Evolutionary conservation across 148 eudicot genomes (phyloP).

Genomic region (Hydrangea macrophylla): DNA sequence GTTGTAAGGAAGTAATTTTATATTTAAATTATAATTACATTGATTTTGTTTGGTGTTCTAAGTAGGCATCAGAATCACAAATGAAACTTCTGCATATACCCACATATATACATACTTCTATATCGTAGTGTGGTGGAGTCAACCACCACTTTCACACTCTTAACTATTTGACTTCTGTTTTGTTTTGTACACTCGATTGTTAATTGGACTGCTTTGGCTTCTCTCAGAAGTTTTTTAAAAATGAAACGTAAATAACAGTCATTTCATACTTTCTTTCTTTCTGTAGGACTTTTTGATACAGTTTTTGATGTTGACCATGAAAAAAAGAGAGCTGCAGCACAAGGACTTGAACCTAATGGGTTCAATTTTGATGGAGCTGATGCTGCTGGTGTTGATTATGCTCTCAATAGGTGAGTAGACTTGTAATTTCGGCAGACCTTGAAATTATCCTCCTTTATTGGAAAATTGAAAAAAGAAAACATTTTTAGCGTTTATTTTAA

Average conservation of each 20-base stretch:
- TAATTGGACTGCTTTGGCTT: neutral
- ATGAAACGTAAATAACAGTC: neutral
- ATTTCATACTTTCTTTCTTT: neutral
- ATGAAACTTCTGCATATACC: neutral
- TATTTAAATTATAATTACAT: too few species aligned
- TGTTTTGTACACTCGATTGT: neutral
- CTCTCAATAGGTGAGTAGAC: conserved; percentile 67
- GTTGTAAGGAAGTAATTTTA: too few species aligned
- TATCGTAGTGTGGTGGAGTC: neutral
- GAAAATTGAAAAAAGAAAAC: too few species aligned
- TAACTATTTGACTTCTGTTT: neutral
- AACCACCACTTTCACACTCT: neutral
- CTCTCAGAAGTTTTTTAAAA: neutral
- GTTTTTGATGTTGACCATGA: conserved; percentile 94
- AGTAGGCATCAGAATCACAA: neutral
- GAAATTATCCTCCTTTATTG: too few species aligned
- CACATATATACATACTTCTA: neutral
- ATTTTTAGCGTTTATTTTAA: too few species aligned
- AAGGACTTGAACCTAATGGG: conserved; percentile 89
- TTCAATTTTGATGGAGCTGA: conserved; percentile 97
- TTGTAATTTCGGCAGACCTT: conserved; percentile 2
- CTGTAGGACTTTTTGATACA: conserved; percentile 85
- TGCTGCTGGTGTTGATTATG: conserved; percentile 84
- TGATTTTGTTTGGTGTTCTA: too few species aligned
- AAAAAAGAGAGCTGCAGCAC: conserved; percentile 81